A percentile compares a stretch with the other conserved stretches of the same genome.
phyloP scores from a whole-genome alignment of 352 stramenopile species.

The Stephanocyclus meneghinianus region DNA sequence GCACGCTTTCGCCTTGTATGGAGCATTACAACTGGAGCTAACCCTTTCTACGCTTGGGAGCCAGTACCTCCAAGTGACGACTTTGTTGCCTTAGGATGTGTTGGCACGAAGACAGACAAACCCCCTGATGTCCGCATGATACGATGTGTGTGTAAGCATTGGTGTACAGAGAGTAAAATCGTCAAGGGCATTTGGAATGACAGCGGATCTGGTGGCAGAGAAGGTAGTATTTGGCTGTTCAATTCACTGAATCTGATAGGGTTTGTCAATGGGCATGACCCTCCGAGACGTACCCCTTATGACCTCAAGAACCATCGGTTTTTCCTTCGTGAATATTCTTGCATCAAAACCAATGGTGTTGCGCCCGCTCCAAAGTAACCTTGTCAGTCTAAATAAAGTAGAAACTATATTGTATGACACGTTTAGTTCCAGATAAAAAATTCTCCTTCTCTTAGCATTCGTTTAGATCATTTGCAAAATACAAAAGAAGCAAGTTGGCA shows the following conservation, averaged over 20 bases:
- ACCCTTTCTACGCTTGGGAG: constrained; percentile 89
- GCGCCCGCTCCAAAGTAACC: constrained; percentile 31
- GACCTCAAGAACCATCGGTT: constrained; percentile 83
- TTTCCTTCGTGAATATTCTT: constrained; percentile 83
- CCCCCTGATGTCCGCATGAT: constrained; percentile 85
- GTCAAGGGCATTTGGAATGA: constrained; percentile 85
- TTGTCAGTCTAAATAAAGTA: neutral
- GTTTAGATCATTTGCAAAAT: too few relatives aligned
- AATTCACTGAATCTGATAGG: constrained; percentile 83
- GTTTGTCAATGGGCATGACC: constrained; percentile 84
- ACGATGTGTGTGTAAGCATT: constrained; percentile 86
- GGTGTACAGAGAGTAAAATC: constrained; percentile 81
- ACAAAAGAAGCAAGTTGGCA: too few relatives aligned
- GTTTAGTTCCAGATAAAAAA: too few relatives aligned
- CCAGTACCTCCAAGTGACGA: constrained; percentile 86
- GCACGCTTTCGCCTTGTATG: constrained; percentile 87
- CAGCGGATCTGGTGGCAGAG: constrained; percentile 80
- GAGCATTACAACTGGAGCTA: constrained; percentile 85
- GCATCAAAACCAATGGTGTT: constrained; percentile 69
- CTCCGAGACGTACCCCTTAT: constrained; percentile 70
- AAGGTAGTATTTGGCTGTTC: constrained; percentile 85
- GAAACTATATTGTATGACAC: neutral
- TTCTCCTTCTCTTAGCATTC: too few relatives aligned
- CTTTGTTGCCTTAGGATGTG: constrained; percentile 88
- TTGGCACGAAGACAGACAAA: constrained; percentile 86